Evolutionary conservation across 805 yeast species (phyloP).

Genomic region (Metschnikowia drakensbergensis): DNA sequence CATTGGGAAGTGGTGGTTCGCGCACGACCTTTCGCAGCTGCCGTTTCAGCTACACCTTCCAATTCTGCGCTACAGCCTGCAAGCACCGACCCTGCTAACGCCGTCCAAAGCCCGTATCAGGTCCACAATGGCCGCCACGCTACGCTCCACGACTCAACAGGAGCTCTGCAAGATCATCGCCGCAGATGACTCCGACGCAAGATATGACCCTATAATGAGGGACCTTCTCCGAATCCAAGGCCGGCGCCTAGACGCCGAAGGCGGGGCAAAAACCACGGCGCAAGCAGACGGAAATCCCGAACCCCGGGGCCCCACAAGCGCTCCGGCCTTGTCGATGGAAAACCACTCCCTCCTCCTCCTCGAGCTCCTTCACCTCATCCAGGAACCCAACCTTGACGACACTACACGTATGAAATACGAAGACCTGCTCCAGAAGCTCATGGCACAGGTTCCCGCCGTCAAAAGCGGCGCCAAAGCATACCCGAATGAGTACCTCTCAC

Average conservation of each 20-base stretch:
- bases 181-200: slow-evolving; percentile 5
- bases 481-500: slow-evolving; percentile 36
- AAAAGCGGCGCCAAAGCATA: slow-evolving; percentile 16
- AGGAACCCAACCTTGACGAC: slow-evolving; percentile 30
- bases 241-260: slow-evolving; percentile 4
- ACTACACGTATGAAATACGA: slow-evolving; percentile 28
- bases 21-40: slow-evolving; percentile 5
- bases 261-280: background rate
- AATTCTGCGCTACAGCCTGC: background rate
- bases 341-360: slow-evolving; percentile 30
- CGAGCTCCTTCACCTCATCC: slow-evolving; percentile 28
- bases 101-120: background rate
- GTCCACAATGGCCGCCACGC: slow-evolving; percentile 3
- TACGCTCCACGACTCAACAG: slow-evolving; percentile 3
- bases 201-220: slow-evolving; percentile 29
- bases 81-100: background rate
- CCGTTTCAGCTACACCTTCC: background rate
- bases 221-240: slow-evolving; percentile 29
- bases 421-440: slow-evolving; percentile 22
- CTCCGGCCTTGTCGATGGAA: slow-evolving; percentile 19
- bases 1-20: background rate
- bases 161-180: slow-evolving; percentile 6
- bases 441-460: slow-evolving; percentile 23
- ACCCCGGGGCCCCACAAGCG: background rate
- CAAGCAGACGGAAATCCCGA: background rate